Base-by-base conservation (phyloP, 2,329 filamentous ascomycete genomes). In the Phaeomoniella chlamydospora region DNA sequence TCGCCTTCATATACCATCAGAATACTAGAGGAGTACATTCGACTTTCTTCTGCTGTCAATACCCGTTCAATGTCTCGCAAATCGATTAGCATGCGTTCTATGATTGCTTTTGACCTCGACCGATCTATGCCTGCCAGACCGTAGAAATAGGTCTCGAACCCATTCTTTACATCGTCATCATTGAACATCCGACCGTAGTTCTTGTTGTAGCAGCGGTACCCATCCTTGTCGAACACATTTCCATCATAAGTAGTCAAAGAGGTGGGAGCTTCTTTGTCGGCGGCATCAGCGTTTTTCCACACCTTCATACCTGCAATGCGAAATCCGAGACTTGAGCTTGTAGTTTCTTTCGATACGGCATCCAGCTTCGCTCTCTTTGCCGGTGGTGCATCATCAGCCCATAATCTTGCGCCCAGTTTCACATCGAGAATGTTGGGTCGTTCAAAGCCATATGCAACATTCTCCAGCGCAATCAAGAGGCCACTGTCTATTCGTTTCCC, bases 401-500 rank as follows among this genome's bases (percentile, higher is more conserved):
- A 96, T 4, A 98, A 62, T 18, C 83, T 72, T 34, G 77, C 70
- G 31, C 90, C 90, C 14, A 98, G 73, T 62, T 98, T 98, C 44
- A 93, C 73, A 52, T 98, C 90, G 39, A 98, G 65, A 5, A 98
- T 85, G 48, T 94, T 96, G 4, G 90, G 85, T 39, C 74, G 72
- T 49, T 72, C 73, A 64, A 87, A 96, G 1, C 84, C 85, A 44
- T 73, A 70, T 0, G 85, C 77, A 4, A 83, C 72, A 53, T 94
- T 94, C 52, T 87, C 80, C 17, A 96, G 65, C 10, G 93, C 86
- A 13, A 94, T 77, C 2, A 83, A 82, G 37, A 75, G 67, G 37
- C 86, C 77, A 0, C 86, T 94, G 15, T 74, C 68, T 41, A 96
- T 56, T 44, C 72, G 87, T 41, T 65, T 67, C 31, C 74, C 74